Conservation (phyloP, 805 yeast genomes). For the Nakazawaea populi region DNA sequence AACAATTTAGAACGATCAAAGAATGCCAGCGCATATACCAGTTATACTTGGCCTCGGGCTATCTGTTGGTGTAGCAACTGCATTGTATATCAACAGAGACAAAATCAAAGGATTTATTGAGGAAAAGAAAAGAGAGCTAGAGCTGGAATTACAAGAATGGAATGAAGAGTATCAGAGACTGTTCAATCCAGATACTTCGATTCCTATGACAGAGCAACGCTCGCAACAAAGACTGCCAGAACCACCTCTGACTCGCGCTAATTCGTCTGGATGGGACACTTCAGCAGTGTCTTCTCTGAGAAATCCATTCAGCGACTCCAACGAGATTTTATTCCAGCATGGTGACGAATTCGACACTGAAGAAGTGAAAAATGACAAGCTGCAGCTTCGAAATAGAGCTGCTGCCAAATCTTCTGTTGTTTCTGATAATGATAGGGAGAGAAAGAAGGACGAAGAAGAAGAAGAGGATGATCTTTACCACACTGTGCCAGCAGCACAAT, state of each 20-base stretch:
- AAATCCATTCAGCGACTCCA: neutral
- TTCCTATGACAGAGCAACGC: neutral
- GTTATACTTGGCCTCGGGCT: conserved; percentile 18
- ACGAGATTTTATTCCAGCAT: neutral
- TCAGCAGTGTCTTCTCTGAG: neutral
- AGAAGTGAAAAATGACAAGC: neutral
- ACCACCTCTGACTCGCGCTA: neutral
- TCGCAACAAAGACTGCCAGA: neutral
- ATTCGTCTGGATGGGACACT: neutral
- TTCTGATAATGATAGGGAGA: neutral
- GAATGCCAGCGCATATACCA: conserved; percentile 15
- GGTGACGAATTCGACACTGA: neutral
- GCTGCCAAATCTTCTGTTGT: neutral
- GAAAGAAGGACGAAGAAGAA: neutral
- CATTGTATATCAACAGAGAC: conserved; percentile 18
- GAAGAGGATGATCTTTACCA: conserved; percentile 8
- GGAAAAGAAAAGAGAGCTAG: conserved; percentile 11
- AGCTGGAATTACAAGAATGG: conserved; percentile 1
- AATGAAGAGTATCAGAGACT: conserved; percentile 1
- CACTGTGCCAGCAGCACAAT: neutral
- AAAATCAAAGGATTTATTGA: conserved; percentile 21
- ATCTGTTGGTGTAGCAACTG: conserved; percentile 20
- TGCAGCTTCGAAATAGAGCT: neutral
- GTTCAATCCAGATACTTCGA: neutral
- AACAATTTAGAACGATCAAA: too few species aligned